Base-by-base conservation (phyloP, 1,139 yeast genomes). In the Neolecta irregularis region DNA sequence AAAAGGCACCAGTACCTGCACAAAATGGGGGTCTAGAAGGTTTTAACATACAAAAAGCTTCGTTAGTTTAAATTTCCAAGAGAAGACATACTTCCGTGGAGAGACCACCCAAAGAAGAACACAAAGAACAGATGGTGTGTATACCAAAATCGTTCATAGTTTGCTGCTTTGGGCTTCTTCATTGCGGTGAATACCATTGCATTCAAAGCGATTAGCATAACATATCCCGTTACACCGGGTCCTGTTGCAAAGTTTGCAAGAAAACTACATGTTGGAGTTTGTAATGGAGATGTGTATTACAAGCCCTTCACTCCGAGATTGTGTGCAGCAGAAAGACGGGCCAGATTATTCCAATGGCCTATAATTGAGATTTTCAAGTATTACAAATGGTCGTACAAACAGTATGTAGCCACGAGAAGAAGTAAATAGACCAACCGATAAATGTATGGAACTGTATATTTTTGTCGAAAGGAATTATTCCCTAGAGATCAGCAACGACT, bases 21-120 rank as follows among this genome's bases (percentile, higher is more conserved):
- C 38, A 36, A 26, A 26, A 36, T 6, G 38, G 38, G 7, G 36
- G 34, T 6, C 38, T 35, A 26, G 32, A 35, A 8, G 38, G 38
- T 8, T 33, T 36, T 11, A 36, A 28, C 38, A 36, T 36, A 30
- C 38, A 36, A 17, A 32, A 36, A 6, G 38, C 24, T 7, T 35
- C 24, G 11, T 22, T n/a, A n/a, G n/a, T n/a, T n/a, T n/a, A n/a
- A n/a, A n/a, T n/a, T n/a, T n/a, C n/a, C n/a, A n/a, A n/a, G n/a
- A n/a, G 24, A 21, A 21, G 24, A 21, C n/a, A 21, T n/a, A n/a
- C 24, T 21, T 21, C 8, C 38, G 18, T 36, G 38, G 15, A 36
- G 19, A 22, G 36, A 25, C 38, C 38, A 36, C 17, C 28, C 26
- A 20, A 26, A n/a, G 29, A 36, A 36, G 33, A 36, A 36, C 6